Conservation (phyloP, 2,329 filamentous ascomycete genomes). For the Alternaria sp. region DNA sequence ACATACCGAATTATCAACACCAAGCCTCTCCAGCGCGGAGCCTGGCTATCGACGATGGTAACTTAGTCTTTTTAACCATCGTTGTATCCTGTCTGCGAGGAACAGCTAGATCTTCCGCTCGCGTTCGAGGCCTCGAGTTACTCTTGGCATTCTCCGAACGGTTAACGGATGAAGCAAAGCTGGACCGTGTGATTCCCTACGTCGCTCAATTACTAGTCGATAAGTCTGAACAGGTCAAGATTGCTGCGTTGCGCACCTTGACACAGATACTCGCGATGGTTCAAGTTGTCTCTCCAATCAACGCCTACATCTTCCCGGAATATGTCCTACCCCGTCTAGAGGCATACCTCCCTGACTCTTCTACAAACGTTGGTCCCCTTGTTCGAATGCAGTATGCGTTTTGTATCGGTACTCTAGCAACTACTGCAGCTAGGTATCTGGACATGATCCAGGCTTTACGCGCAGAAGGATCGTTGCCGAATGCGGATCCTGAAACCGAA, state of each 20-base stretch:
- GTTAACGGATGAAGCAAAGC: slow-evolving; percentile 91
- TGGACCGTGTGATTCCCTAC: slow-evolving; percentile 92
- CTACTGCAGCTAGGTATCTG: slow-evolving; percentile 82
- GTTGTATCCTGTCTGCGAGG: slow-evolving; percentile 88
- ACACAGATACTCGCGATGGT: slow-evolving; percentile 86
- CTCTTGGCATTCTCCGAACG: slow-evolving; percentile 89
- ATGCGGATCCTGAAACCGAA: slow-evolving; percentile 80
- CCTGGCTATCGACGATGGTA: slow-evolving; percentile 80
- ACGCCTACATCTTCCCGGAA: slow-evolving; percentile 71
- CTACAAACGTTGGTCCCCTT: slow-evolving; percentile 62
- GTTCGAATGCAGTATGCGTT: slow-evolving; percentile 92
- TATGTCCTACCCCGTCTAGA: slow-evolving; percentile 68
- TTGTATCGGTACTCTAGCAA: slow-evolving; percentile 86
- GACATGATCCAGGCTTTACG: slow-evolving; percentile 89
- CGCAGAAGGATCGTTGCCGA: slow-evolving; percentile 80
- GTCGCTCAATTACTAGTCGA: slow-evolving; percentile 83
- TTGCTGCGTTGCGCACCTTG: slow-evolving; percentile 83
- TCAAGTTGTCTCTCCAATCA: slow-evolving; percentile 79
- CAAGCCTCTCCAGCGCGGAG: slow-evolving; percentile 66
- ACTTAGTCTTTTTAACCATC: slow-evolving; percentile 87
- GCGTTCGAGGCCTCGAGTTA: slow-evolving; percentile 87
- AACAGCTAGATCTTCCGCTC: slow-evolving; percentile 85
- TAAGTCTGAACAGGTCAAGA: slow-evolving; percentile 80
- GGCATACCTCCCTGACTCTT: slow-evolving; percentile 60
- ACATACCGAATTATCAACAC: slow-evolving; percentile 84